Percentiles rank a stretch among this genome's conserved stretches.
Evolutionary conservation across 2,329 filamentous ascomycete genomes (phyloP).

Genomic region (Myriangium duriaei): DNA sequence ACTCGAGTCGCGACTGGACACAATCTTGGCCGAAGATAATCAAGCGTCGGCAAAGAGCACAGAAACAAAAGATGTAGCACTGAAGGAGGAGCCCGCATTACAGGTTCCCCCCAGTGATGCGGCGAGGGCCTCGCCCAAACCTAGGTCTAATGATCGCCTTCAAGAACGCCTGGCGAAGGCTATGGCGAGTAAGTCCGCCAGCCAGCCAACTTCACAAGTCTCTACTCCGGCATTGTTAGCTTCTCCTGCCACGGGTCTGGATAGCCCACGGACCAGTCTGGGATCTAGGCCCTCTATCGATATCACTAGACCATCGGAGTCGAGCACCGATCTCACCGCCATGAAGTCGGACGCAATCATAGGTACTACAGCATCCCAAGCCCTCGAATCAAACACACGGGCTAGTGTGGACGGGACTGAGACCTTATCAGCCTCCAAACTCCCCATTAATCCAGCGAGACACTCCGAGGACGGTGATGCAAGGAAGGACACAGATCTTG

Average conservation of each 20-base stretch:
- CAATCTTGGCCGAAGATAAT: conserved; percentile 72
- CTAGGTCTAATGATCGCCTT: conserved; percentile 63
- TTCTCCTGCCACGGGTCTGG: conserved; percentile 37
- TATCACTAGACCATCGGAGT: conserved; percentile 13
- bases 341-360: conserved; percentile 5
- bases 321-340: conserved; percentile 8
- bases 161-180: conserved; percentile 85
- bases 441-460: conserved; percentile 24
- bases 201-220: conserved; percentile 36
- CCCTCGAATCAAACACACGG: conserved; percentile 2
- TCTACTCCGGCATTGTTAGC: conserved; percentile 22
- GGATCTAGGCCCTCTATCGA: conserved; percentile 29
- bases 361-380: neutral
- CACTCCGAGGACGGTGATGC: conserved; percentile 19
- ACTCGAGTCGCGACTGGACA: conserved; percentile 85
- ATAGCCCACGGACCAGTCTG: conserved; percentile 32
- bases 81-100: conserved; percentile 11
- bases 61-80: conserved; percentile 24
- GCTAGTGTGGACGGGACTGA: conserved; percentile 9
- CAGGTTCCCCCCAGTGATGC: conserved; percentile 6
- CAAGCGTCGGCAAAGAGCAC: conserved; percentile 35
- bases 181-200: conserved; percentile 58
- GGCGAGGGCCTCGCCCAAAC: conserved; percentile 53
- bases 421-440: conserved; percentile 19
- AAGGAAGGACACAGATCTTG: conserved; percentile 15